Conservation (phyloP, 2,329 filamentous ascomycete genomes). For the Sclerotinia borealis region DNA sequence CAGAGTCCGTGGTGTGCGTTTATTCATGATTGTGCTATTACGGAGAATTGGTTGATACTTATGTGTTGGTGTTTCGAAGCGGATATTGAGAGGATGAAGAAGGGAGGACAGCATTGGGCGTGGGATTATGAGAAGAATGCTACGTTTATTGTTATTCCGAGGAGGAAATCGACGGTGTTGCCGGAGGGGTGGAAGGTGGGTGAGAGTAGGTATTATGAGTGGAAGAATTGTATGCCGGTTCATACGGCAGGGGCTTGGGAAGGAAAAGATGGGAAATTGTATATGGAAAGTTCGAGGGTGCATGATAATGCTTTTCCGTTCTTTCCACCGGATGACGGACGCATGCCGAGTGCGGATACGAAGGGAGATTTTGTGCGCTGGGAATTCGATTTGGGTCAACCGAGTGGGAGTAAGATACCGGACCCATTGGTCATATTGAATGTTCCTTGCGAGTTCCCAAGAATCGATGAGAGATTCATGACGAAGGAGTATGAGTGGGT, state of each 20-base stretch:
- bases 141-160: constrained; percentile 47
- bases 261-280: constrained; percentile 33
- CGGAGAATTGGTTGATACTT: constrained; percentile 35
- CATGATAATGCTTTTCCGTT: constrained; percentile 33
- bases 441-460: constrained; percentile 39
- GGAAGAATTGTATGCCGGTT: constrained; percentile 14
- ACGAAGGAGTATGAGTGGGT: constrained; percentile 35
- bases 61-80: constrained; percentile 33
- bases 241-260: constrained; percentile 34
- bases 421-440: constrained; percentile 33
- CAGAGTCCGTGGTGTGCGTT: constrained; percentile 44
- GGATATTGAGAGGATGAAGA: constrained; percentile 38
- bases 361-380: constrained; percentile 38
- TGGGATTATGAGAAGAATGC: constrained; percentile 48
- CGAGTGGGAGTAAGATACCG: constrained; percentile 24
- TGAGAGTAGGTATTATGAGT: not conserved
- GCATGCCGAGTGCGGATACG: constrained; percentile 30
- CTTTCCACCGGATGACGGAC: constrained; percentile 34
- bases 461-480: constrained; percentile 40
- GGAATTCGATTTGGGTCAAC: constrained; percentile 35
- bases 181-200: not conserved
- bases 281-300: constrained; percentile 36
- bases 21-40: constrained; percentile 45
- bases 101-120: constrained; percentile 43
- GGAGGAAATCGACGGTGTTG: constrained; percentile 33